Base-by-base conservation (phyloP, 495 filamentous ascomycete species). In the Lophium mytilinum region DNA sequence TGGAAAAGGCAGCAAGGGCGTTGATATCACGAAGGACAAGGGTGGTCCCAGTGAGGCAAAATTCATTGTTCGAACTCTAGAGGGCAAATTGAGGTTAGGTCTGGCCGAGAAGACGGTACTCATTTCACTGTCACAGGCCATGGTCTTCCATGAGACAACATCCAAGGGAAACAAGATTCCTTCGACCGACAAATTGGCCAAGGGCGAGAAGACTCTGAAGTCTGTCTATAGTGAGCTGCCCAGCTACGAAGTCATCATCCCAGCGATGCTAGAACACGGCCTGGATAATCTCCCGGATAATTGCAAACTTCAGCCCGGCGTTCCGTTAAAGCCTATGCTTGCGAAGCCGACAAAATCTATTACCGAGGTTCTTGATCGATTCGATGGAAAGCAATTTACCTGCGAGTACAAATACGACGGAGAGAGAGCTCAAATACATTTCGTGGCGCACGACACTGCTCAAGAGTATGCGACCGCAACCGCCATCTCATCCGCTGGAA, bases 351-450 rank as follows among this genome's bases (percentile, higher is more conserved):
- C 94, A 0, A 98, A 98, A 71, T 89, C 93, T n/a, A 97, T 98
- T 62, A 94, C 90, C 0, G 93, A 98, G 71, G 94, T 98, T 0
- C 82, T 97, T 1, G 93, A 98, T 72, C 87, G 94, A 14, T 98
- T 98, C 63, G 93, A 97, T 72, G 83, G 86, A 37, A 91, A 94
- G 68, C 86, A 86, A 6, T 98, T 97, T 62, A 97, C 93, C 14
- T 98, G 94, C 73, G 93, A 98, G 66, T 98, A 95, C 75, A 98
- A 98, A 66, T 98, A 98, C 64, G 93, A 98, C 63, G 93, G 93
- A 30, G 93, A 98, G 70, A 77, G 93, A 66, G 92, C 94, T 14
- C 93, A 98, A 71, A 96, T 98, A 45, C 93, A 98, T 68, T 98
- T 90, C 58, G 90, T 98, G 37, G 84, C 93, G 2, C 88, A 95